phyloP scores from a whole-genome alignment of 1,284 basidiomycete species.

The Heliocybe sulcata region DNA sequence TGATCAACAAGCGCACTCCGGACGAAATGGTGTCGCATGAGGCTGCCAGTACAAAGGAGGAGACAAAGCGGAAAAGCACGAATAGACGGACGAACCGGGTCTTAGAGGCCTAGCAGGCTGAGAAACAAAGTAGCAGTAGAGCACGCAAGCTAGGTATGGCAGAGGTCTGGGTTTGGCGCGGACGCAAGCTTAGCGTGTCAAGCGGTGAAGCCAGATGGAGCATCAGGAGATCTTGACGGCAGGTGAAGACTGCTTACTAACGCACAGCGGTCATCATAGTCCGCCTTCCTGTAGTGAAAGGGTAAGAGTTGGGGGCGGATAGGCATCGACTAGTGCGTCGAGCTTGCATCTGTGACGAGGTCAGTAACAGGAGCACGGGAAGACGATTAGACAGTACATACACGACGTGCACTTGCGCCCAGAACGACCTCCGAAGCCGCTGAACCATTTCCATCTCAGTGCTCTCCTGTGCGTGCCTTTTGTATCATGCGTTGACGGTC shows the following conservation, averaged over 20 bases:
- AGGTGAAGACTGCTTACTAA: conserved; percentile 17
- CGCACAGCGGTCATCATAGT: conserved; percentile 16
- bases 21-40: not conserved
- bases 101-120: conserved; percentile 14
- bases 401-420: not conserved
- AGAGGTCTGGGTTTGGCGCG: conserved; percentile 15
- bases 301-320: conserved; percentile 20
- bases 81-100: conserved; percentile 12
- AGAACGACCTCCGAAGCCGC: not conserved
- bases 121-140: conserved; percentile 10
- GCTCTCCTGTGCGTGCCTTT: conserved; percentile 2
- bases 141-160: conserved; percentile 2
- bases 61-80: not conserved
- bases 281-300: conserved; percentile 24
- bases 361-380: not conserved
- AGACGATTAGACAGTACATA: not conserved
- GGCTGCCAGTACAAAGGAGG: not conserved
- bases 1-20: not conserved
- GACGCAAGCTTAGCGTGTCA: conserved; percentile 12
- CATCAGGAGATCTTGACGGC: not conserved
- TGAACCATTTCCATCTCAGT: not conserved
- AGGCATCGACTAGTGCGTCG: not conserved
- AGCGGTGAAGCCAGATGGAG: conserved; percentile 6
- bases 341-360: not conserved
- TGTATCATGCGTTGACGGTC: not conserved